Conservation (phyloP, 2,329 filamentous ascomycete species). For the Penicillium sp. region DNA sequence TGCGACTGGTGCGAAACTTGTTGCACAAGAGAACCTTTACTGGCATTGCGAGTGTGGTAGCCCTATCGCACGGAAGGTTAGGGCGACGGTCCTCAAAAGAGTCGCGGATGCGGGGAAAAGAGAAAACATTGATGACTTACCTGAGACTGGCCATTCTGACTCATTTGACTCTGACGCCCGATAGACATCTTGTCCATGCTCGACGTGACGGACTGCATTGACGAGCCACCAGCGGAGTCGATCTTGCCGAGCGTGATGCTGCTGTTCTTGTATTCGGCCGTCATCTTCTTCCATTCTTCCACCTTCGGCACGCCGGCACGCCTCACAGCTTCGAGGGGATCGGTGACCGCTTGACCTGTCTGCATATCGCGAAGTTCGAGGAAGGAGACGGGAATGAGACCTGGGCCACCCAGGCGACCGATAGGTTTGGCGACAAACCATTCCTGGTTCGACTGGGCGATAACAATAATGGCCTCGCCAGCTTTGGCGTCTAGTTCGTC, state of each 20-base stretch:
- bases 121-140: too few relatives aligned
- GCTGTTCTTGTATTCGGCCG: slow-evolving; percentile 96
- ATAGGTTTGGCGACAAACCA: slow-evolving; percentile 99
- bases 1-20: too few relatives aligned
- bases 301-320: slow-evolving; percentile 86
- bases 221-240: slow-evolving; percentile 50
- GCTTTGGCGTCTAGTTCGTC: slow-evolving; percentile 93
- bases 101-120: too few relatives aligned
- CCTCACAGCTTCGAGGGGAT: slow-evolving; percentile 75
- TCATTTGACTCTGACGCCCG: slow-evolving; percentile 45
- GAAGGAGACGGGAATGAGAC: slow-evolving; percentile 90
- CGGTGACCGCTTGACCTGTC: slow-evolving; percentile 69
- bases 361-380: slow-evolving; percentile 93
- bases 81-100: too few relatives aligned
- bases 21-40: too few relatives aligned
- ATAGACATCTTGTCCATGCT: slow-evolving; percentile 73
- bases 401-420: slow-evolving; percentile 85
- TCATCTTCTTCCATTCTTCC: slow-evolving; percentile 99
- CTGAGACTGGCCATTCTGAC: slow-evolving; percentile 45
- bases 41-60: too few relatives aligned
- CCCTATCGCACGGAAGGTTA: slow-evolving; percentile 38
- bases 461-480: slow-evolving; percentile 94
- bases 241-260: slow-evolving; percentile 94
- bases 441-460: slow-evolving; percentile 94
- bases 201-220: slow-evolving; percentile 54